Evolutionary conservation across 345 rosid genomes (phyloP).

Genomic region (Aquilaria sinensis): DNA sequence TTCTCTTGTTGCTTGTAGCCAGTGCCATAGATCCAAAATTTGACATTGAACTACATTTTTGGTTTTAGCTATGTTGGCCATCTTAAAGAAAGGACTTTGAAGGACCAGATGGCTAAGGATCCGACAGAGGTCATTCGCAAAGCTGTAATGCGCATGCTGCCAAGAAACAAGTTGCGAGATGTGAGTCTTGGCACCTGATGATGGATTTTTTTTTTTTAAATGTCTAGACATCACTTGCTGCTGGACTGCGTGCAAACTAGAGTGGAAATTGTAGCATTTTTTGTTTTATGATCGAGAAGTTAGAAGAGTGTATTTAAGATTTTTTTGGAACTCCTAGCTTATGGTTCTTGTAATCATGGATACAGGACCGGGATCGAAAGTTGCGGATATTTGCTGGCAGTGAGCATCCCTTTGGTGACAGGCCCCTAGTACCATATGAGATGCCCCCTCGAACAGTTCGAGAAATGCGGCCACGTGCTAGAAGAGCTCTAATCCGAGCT

Average conservation of each 20-base stretch:
- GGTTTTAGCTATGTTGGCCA: slow-evolving; percentile 68
- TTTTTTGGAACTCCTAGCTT: too few species aligned
- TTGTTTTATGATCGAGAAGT: too few species aligned
- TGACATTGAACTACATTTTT: slow-evolving; percentile 9
- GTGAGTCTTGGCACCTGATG: slow-evolving; percentile 35
- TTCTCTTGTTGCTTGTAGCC: too few species aligned
- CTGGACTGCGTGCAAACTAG: neutral
- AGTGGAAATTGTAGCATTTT: neutral
- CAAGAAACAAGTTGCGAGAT: slow-evolving; percentile 89
- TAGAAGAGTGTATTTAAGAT: too few species aligned
- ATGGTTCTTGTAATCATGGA: slow-evolving; percentile 16
- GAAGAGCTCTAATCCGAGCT: slow-evolving; percentile 90
- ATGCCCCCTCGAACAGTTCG: slow-evolving; percentile 85
- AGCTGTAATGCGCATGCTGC: slow-evolving; percentile 97
- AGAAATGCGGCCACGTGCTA: slow-evolving; percentile 91
- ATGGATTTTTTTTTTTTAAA: neutral
- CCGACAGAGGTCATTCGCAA: slow-evolving; percentile 98
- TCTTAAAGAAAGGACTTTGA: slow-evolving; percentile 90
- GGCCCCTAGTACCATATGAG: slow-evolving; percentile 58
- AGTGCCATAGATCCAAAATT: neutral
- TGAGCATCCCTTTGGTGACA: slow-evolving; percentile 87
- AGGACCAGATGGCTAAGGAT: slow-evolving; percentile 91
- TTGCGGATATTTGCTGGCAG: slow-evolving; percentile 75
- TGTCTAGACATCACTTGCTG: slow-evolving; percentile 2
- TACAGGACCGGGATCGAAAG: slow-evolving; percentile 85